These are phyloP conservation scores for Turnera subulata DNA, from an alignment of 345 rosid genomes.

Conservation along the genomic window DNA sequence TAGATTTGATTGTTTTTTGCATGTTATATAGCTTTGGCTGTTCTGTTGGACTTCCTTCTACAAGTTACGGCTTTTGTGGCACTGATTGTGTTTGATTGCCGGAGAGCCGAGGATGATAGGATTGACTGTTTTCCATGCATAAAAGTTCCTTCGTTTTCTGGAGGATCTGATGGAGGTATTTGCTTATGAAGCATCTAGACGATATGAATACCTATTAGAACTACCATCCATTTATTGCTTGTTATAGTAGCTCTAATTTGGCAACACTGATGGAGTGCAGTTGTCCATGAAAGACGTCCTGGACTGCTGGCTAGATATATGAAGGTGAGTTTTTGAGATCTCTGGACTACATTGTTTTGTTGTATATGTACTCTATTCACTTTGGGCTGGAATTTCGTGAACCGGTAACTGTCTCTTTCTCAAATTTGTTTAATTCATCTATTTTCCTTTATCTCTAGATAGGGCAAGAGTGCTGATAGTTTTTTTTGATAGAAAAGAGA, in stretches of 20 bases:
- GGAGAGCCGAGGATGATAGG: slow-evolving; percentile 67
- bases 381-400: too few relatives aligned
- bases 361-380: neutral
- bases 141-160: slow-evolving; percentile 45
- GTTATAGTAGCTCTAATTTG: slow-evolving; percentile 1
- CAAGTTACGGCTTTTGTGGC: slow-evolving; percentile 98
- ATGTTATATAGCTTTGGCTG: slow-evolving; percentile 87
- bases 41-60: slow-evolving; percentile 86
- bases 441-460: neutral
- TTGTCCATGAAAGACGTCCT: slow-evolving; percentile 26
- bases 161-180: slow-evolving; percentile 60
- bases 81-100: slow-evolving; percentile 74
- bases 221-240: neutral
- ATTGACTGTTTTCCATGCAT: slow-evolving; percentile 92
- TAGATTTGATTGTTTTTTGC: slow-evolving; percentile 12
- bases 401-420: too few relatives aligned
- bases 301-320: slow-evolving; percentile 74
- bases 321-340: slow-evolving; percentile 57
- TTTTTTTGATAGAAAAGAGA: too few relatives aligned
- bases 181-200: neutral
- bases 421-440: neutral
- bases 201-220: slow-evolving; percentile 1
- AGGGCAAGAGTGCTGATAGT: neutral
- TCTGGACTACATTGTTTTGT: neutral
- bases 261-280: slow-evolving; percentile 19